These are phyloP conservation scores for Ensete glaucum DNA, from an alignment of 176 grass and related monocot genomes.

Conservation along the genomic window DNA sequence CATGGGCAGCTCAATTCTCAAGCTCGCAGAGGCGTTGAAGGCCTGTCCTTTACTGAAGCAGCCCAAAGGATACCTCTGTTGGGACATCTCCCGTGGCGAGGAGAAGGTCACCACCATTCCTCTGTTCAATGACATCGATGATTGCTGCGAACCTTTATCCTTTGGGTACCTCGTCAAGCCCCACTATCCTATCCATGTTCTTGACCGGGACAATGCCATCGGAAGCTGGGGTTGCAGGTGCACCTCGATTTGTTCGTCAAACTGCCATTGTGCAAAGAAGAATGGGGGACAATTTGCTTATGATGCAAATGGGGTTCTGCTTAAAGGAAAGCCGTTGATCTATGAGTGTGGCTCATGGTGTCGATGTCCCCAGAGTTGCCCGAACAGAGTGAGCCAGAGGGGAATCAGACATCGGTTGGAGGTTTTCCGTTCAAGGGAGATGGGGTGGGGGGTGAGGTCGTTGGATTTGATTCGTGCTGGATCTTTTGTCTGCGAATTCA, in stretches of 20 bases:
- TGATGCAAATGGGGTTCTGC: conserved; percentile 48
- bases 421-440: conserved; percentile 85
- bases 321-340: conserved; percentile 75
- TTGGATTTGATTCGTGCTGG: conserved; percentile 93
- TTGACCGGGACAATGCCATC: too few relatives aligned
- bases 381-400: conserved; percentile 87
- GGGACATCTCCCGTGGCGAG: conserved; percentile 76
- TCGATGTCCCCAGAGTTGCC: conserved; percentile 61
- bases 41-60: conserved; percentile 40
- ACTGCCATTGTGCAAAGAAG: conserved; percentile 65
- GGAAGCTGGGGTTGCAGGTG: conserved; percentile 71
- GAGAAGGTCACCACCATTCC: conserved; percentile 46
- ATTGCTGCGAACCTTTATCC: conserved; percentile 67
- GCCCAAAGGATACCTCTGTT: conserved; percentile 58
- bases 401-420: conserved; percentile 66
- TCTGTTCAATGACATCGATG: conserved; percentile 81
- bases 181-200: conserved; percentile 39
- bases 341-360: conserved; percentile 83
- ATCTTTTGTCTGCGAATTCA: conserved; percentile 86
- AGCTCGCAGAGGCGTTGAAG: conserved; percentile 62
- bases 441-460: conserved; percentile 89
- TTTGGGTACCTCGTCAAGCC: conserved; percentile 73
- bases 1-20: conserved; percentile 73
- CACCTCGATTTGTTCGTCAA: conserved; percentile 45
- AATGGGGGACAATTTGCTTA: conserved; percentile 85